These are phyloP conservation scores for Dittrichia graveolens DNA, from an alignment of 129 eudicot species.

Conservation along the genomic window DNA sequence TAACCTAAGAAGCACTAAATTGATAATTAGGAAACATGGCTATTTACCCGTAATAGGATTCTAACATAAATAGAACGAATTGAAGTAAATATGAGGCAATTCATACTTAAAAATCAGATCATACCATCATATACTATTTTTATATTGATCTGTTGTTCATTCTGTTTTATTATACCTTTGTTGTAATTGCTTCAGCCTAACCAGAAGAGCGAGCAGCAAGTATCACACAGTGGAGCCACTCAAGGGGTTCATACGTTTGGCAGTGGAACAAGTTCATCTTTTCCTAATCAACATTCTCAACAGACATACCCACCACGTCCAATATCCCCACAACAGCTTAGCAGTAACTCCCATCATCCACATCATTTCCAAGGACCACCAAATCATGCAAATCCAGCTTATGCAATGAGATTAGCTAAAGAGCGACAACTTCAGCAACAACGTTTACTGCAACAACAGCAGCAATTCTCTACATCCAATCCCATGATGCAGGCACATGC, in stretches of 20 bases:
- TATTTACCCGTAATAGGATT: no score
- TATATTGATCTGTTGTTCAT: neutral
- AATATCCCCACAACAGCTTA: slow-evolving; percentile 64
- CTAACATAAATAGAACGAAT: no score
- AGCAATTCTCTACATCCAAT: slow-evolving; percentile 60
- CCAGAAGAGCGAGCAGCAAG: slow-evolving; percentile 65
- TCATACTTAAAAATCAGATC: no score
- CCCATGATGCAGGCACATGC: slow-evolving; percentile 58
- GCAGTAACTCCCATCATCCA: slow-evolving; percentile 56
- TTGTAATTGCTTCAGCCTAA: slow-evolving; percentile 48
- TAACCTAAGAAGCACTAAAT: no score
- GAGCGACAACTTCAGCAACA: slow-evolving; percentile 78
- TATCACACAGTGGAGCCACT: slow-evolving; percentile 52
- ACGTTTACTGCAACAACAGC: slow-evolving; percentile 61
- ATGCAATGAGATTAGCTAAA: slow-evolving; percentile 66
- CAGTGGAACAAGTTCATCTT: slow-evolving; percentile 51
- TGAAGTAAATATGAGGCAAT: no score
- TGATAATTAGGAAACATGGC: no score
- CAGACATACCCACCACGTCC: slow-evolving; percentile 70
- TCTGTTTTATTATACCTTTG: neutral
- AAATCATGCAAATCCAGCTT: slow-evolving; percentile 64
- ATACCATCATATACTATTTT: neutral
- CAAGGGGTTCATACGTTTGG: slow-evolving; percentile 52
- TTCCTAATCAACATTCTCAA: slow-evolving; percentile 55
- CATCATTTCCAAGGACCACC: slow-evolving; percentile 73